Conservation (phyloP, 2,329 filamentous ascomycete genomes). For the Hypomyces perniciosus region DNA sequence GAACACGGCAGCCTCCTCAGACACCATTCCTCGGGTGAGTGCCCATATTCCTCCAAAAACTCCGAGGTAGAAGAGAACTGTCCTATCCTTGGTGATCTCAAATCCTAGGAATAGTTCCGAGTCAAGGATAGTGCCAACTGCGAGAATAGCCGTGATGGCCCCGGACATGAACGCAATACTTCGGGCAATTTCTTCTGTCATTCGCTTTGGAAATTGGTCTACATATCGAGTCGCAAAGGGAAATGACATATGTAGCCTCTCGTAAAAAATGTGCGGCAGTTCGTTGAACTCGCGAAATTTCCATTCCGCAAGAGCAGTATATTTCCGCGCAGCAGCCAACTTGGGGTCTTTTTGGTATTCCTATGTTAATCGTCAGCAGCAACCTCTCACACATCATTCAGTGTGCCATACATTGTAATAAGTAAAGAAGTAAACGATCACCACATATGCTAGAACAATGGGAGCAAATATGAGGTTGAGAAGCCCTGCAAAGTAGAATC, state of each 20-base stretch:
- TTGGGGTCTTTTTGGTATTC: constrained; percentile 95
- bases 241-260: constrained; percentile 88
- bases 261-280: constrained; percentile 83
- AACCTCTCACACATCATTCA: too few relatives aligned
- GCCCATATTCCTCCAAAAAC: constrained; percentile 80
- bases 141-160: constrained; percentile 78
- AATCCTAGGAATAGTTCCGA: constrained; percentile 87
- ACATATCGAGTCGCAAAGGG: constrained; percentile 89
- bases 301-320: constrained; percentile 92
- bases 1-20: constrained; percentile 83
- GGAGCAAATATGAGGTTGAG: constrained; percentile 84
- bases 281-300: constrained; percentile 99
- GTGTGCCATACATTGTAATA: constrained; percentile 71
- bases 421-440: constrained; percentile 87
- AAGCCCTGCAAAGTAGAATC: constrained; percentile 76
- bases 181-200: constrained; percentile 76
- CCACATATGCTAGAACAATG: constrained; percentile 77
- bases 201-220: constrained; percentile 93
- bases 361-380: constrained; percentile 32
- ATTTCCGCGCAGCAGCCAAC: constrained; percentile 73
- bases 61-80: constrained; percentile 84
- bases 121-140: constrained; percentile 78
- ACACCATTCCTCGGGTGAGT: constrained; percentile 72
- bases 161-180: constrained; percentile 86
- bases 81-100: constrained; percentile 82